Conservation (phyloP, 331 rosid species). For the Spiraea crenata region DNA sequence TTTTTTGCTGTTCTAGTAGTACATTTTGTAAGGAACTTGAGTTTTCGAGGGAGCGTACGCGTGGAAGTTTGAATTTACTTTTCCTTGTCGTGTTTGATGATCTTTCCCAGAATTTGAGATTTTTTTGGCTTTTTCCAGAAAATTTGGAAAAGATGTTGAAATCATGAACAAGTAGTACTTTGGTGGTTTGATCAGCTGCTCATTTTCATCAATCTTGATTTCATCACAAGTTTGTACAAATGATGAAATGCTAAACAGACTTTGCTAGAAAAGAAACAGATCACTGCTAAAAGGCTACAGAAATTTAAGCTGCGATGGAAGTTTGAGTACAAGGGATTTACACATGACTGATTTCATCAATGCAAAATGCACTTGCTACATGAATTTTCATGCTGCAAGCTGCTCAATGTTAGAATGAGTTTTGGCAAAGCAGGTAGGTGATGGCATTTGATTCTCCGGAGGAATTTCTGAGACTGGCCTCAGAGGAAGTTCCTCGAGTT, state of each 20-base stretch:
- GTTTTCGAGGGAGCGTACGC: constrained; percentile 17
- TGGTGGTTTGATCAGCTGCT: neutral
- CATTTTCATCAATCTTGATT: constrained; percentile 2
- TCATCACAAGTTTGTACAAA: constrained; percentile 8
- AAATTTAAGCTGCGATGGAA: neutral
- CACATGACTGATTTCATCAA: constrained; percentile 1
- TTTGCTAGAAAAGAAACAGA: neutral
- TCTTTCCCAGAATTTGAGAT: constrained; percentile 20
- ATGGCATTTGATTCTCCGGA: constrained; percentile 20
- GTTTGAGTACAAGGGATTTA: neutral
- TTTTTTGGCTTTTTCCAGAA: neutral
- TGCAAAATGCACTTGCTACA: constrained; percentile 5
- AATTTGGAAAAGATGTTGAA: neutral
- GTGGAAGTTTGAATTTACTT: constrained; percentile 14
- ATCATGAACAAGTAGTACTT: neutral
- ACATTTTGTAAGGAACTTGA: neutral
- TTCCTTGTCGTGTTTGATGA: constrained; percentile 17
- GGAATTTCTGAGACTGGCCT: constrained; percentile 20
- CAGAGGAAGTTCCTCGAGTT: constrained; percentile 6
- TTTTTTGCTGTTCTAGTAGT: neutral
- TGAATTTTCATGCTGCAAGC: constrained; percentile 14
- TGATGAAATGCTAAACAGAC: constrained; percentile 6
- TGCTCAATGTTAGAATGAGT: constrained; percentile 16
- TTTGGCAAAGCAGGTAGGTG: constrained; percentile 19
- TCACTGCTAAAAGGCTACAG: neutral